Conservation (phyloP, 106 monocot genomes). For the Alisma plantagoaquatica region DNA sequence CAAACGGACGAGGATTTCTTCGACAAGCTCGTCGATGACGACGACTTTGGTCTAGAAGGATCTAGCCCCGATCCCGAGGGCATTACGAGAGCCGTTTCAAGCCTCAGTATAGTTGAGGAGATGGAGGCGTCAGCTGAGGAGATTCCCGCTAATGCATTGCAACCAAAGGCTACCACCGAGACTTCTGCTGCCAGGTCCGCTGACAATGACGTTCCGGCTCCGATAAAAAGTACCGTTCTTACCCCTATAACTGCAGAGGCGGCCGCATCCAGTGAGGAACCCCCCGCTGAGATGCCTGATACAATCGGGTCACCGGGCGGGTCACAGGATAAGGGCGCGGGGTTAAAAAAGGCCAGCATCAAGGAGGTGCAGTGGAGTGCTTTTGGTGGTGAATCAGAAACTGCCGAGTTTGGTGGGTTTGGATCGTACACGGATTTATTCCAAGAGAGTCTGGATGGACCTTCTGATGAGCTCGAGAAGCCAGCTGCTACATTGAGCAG, state of each 20-base stretch:
- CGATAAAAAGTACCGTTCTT: not conserved
- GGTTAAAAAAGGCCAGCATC: conserved; percentile 31
- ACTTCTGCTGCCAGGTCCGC: too few relatives aligned
- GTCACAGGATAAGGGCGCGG: conserved; percentile 13
- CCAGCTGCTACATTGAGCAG: not conserved
- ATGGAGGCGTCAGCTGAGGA: conserved; percentile 19
- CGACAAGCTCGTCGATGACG: conserved; percentile 72
- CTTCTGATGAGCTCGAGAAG: not conserved
- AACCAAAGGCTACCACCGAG: too few relatives aligned
- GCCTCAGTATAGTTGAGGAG: conserved; percentile 31
- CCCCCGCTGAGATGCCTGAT: not conserved
- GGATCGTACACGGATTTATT: conserved; percentile 43
- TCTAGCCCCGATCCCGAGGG: conserved; percentile 13
- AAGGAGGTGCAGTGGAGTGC: conserved; percentile 88
- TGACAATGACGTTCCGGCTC: not conserved
- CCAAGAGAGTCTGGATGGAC: conserved; percentile 13
- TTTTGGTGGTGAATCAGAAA: conserved; percentile 24
- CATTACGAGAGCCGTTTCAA: conserved; percentile 31
- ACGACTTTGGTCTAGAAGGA: conserved; percentile 29
- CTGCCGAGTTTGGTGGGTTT: conserved; percentile 21
- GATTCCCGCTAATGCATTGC: too few relatives aligned
- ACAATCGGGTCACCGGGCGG: conserved; percentile 9
- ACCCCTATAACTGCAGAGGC: not conserved
- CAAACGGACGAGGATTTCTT: conserved; percentile 98
- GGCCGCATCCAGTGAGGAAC: not conserved